Percentiles rank a stretch among this genome's conserved stretches.
Conservation (phyloP, 1,284 basidiomycete species). For the Ceratobasidium papillatum region DNA sequence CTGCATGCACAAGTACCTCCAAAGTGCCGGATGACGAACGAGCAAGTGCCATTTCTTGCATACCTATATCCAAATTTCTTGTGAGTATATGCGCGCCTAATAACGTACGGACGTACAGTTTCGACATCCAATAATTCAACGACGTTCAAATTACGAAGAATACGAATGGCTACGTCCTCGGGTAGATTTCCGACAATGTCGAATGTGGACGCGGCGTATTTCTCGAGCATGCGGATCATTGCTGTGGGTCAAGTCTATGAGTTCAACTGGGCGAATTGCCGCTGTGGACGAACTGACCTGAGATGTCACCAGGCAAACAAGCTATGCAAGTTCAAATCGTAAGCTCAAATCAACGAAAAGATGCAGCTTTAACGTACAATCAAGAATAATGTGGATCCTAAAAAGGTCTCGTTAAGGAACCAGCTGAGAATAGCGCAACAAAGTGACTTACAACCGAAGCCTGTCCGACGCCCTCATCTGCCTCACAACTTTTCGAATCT, state of each 20-base stretch:
- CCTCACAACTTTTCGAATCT: conserved; percentile 69
- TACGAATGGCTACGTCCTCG: conserved; percentile 68
- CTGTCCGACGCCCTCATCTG: conserved; percentile 70
- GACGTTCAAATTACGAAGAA: conserved; percentile 72
- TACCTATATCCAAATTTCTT: conserved; percentile 57
- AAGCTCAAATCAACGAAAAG: conserved; percentile 13
- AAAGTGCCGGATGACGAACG: conserved; percentile 75
- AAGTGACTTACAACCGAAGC: conserved; percentile 70
- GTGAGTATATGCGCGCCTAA: conserved; percentile 34
- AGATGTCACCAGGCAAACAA: conserved; percentile 79
- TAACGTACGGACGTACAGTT: conserved; percentile 54
- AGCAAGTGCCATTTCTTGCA: conserved; percentile 78
- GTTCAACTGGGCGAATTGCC: conserved; percentile 32
- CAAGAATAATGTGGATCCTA: conserved; percentile 61
- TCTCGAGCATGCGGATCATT: conserved; percentile 79
- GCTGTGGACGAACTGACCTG: conserved; percentile 44
- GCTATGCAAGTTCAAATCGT: conserved; percentile 54
- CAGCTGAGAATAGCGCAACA: conserved; percentile 28
- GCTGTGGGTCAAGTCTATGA: conserved; percentile 53
- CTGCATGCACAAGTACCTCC: conserved; percentile 77
- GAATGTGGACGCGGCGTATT: conserved; percentile 80
- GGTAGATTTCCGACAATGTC: conserved; percentile 81
- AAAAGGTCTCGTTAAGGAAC: conserved; percentile 3
- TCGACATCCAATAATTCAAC: conserved; percentile 70
- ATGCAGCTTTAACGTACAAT: conserved; percentile 56